Conservation (phyloP, 2,329 filamentous ascomycete genomes). For the Juglanconis juglandina region DNA sequence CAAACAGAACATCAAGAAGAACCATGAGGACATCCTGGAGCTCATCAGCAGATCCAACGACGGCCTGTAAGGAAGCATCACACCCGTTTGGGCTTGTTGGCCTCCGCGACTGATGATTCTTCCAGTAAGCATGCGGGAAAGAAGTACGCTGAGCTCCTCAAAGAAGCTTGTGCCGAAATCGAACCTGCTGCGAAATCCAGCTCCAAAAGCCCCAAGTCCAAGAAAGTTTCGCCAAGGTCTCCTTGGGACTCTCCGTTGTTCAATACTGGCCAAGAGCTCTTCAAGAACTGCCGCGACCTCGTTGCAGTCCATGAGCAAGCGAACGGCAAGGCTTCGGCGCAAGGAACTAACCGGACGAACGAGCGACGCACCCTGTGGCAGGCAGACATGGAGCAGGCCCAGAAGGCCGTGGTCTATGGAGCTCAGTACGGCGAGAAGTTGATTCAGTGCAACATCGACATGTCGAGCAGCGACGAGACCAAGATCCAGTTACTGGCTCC, state of each 20-base stretch:
- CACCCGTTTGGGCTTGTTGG: background rate
- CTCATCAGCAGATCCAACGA: slow-evolving; percentile 24
- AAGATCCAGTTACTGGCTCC: slow-evolving; percentile 12
- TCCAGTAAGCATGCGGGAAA: slow-evolving; percentile 1
- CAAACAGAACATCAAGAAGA: slow-evolving; percentile 9
- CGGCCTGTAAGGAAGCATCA: slow-evolving; percentile 26
- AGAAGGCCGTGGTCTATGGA: slow-evolving; percentile 30
- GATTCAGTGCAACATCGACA: slow-evolving; percentile 22
- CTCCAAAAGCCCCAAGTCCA: background rate
- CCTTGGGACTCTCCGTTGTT: slow-evolving; percentile 22
- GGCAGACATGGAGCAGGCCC: slow-evolving; percentile 31
- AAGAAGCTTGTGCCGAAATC: background rate
- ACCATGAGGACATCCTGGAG: slow-evolving; percentile 19
- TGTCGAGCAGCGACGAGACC: background rate
- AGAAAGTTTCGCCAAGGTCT: background rate
- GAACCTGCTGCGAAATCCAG: background rate
- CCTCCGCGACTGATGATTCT: background rate
- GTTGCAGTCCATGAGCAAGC: slow-evolving; percentile 28
- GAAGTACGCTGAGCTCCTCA: slow-evolving; percentile 10
- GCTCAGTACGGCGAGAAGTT: slow-evolving; percentile 28
- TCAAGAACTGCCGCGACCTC: slow-evolving; percentile 24
- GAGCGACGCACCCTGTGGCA: slow-evolving; percentile 29
- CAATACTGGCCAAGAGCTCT: slow-evolving; percentile 21
- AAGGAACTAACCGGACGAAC: slow-evolving; percentile 19
- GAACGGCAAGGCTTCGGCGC: slow-evolving; percentile 24